A percentile compares a stretch with the other conserved stretches of the same genome.
Conservation (phyloP, 768 basidiomycete genomes). For the Boletus eberwhitei region DNA sequence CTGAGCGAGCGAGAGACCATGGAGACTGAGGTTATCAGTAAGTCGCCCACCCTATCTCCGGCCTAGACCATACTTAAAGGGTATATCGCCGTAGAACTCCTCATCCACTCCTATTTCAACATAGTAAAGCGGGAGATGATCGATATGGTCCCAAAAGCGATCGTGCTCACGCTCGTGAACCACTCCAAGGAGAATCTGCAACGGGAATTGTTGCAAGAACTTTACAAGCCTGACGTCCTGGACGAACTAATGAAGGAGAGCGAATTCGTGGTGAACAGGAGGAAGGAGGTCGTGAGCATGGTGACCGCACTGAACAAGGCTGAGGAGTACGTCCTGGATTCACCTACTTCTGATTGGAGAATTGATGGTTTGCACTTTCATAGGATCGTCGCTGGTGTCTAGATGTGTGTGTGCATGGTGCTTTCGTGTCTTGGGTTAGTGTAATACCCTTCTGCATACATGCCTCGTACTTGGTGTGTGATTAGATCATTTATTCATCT, state of each 20-base stretch:
- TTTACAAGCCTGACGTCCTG: conserved; percentile 95
- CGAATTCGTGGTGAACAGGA: conserved; percentile 81
- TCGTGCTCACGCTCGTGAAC: conserved; percentile 86
- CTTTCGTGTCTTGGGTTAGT: conserved; percentile 15
- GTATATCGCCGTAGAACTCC: conserved; percentile 57
- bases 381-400: conserved; percentile 67
- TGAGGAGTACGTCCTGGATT: conserved; percentile 80
- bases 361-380: conserved; percentile 8
- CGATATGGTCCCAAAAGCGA: conserved; percentile 98
- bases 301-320: conserved; percentile 94
- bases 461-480: conserved; percentile 18
- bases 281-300: conserved; percentile 95
- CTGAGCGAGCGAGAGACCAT: conserved; percentile 93
- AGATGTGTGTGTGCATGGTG: conserved; percentile 14
- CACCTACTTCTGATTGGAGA: background rate
- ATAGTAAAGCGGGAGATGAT: conserved; percentile 99
- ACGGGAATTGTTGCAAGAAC: conserved; percentile 87
- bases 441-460: conserved; percentile 30
- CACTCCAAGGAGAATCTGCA: conserved; percentile 94
- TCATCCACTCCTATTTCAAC: conserved; percentile 97
- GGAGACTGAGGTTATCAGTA: conserved; percentile 99
- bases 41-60: conserved; percentile 32
- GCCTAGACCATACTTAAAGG: background rate
- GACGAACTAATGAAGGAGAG: conserved; percentile 95
- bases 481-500: conserved; percentile 18